phyloP scores from a whole-genome alignment of 352 stramenopile genomes.

The Phytophthora nicotianae region DNA sequence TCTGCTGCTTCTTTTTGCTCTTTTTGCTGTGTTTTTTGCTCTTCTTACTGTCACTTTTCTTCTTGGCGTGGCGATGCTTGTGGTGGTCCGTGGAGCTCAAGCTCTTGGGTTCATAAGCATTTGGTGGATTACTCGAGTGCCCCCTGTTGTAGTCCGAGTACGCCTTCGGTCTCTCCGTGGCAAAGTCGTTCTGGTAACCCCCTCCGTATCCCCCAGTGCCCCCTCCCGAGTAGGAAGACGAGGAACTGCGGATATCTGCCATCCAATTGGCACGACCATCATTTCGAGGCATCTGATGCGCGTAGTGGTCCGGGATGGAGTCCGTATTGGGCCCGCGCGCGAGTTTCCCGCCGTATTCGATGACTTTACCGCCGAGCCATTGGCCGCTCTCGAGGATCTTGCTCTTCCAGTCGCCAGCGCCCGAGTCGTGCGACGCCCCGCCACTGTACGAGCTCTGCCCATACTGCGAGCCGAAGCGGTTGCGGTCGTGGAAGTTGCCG shows the following conservation, averaged over 20 bases:
- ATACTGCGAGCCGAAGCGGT: slow-evolving; percentile 46
- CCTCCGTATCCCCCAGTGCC: slow-evolving; percentile 17
- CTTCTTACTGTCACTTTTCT: slow-evolving; percentile 46
- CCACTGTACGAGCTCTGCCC: slow-evolving; percentile 35
- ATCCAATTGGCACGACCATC: slow-evolving; percentile 81
- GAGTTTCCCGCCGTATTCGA: slow-evolving; percentile 69
- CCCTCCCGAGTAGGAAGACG: slow-evolving; percentile 26
- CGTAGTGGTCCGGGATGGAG: slow-evolving; percentile 51
- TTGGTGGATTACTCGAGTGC: slow-evolving; percentile 6
- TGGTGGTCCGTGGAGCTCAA: slow-evolving; percentile 7
- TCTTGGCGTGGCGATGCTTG: slow-evolving; percentile 45
- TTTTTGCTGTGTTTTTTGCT: slow-evolving; percentile 45
- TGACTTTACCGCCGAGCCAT: slow-evolving; percentile 75
- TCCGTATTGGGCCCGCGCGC: slow-evolving; percentile 48
- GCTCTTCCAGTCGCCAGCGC: slow-evolving; percentile 66
- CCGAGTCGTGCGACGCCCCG: not conserved
- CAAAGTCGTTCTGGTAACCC: slow-evolving; percentile 79
- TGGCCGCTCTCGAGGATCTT: slow-evolving; percentile 73
- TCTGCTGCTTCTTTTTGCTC: slow-evolving; percentile 38
- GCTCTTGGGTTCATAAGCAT: slow-evolving; percentile 21
- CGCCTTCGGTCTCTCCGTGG: slow-evolving; percentile 56
- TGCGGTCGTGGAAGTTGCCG: slow-evolving; percentile 58
- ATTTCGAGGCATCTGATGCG: slow-evolving; percentile 55
- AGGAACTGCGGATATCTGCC: slow-evolving; percentile 70
- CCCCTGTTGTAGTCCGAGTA: slow-evolving; percentile 49